Evolutionary conservation across 2,329 filamentous ascomycete species (phyloP).

Genomic region (Calonectria henricotiae): DNA sequence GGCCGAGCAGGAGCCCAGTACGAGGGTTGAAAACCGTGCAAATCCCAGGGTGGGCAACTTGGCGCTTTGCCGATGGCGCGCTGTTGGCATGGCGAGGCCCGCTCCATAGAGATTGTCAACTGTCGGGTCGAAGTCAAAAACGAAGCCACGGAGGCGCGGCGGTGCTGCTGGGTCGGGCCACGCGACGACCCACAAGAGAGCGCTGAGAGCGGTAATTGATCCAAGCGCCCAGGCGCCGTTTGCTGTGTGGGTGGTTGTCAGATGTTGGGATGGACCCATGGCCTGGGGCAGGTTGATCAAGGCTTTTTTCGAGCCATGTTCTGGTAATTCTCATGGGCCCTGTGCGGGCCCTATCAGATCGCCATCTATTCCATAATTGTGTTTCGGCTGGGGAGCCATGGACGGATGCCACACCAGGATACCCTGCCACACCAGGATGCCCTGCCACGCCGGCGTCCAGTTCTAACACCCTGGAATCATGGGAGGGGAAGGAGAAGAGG

Average conservation of each 20-base stretch:
- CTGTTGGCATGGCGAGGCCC: slow-evolving; percentile 28
- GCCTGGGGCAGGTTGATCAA: slow-evolving; percentile 39
- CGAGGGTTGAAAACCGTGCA: slow-evolving; percentile 29
- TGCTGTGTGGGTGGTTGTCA: slow-evolving; percentile 46
- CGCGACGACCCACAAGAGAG: slow-evolving; percentile 51
- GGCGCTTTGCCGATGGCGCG: slow-evolving; percentile 27
- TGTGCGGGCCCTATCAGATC: slow-evolving; percentile 49
- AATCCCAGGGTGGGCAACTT: slow-evolving; percentile 13
- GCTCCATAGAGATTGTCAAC: slow-evolving; percentile 33
- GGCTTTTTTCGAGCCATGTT: slow-evolving; percentile 38
- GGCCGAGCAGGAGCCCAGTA: slow-evolving; percentile 27
- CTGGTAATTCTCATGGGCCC: slow-evolving; percentile 39
- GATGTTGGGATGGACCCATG: slow-evolving; percentile 47
- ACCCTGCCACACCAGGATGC: slow-evolving; percentile 32
- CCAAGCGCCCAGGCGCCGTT: slow-evolving; percentile 49
- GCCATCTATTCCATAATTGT: slow-evolving; percentile 41
- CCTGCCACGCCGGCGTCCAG: slow-evolving; percentile 31
- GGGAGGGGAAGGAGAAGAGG: slow-evolving; percentile 2
- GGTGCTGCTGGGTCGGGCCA: slow-evolving; percentile 48
- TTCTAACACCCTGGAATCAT: slow-evolving; percentile 22
- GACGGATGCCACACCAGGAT: slow-evolving; percentile 35
- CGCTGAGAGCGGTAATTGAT: slow-evolving; percentile 47
- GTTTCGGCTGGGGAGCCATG: slow-evolving; percentile 31
- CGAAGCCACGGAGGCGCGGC: slow-evolving; percentile 43
- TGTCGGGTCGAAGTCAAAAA: slow-evolving; percentile 46